phyloP scores from a whole-genome alignment of 208 protist genomes.

The Leishmania aethiopica region DNA sequence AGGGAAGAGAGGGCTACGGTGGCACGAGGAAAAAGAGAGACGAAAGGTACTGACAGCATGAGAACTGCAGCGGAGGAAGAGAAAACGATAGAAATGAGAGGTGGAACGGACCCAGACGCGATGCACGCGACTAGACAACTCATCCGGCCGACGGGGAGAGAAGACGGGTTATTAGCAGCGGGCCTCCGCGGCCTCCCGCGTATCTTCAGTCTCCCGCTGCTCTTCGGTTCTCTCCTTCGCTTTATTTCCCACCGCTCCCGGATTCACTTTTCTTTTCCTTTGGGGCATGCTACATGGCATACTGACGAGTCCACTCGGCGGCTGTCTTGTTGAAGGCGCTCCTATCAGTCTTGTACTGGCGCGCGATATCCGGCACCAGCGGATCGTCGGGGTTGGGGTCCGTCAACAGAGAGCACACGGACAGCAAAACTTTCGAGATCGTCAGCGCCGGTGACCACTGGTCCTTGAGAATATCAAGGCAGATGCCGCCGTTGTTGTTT shows the following conservation, averaged over 20 bases:
- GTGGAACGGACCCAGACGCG: conserved; percentile 13
- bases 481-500: conserved; percentile 97
- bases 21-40: neutral
- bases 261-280: conserved; percentile 50
- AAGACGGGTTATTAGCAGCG: neutral
- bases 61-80: neutral
- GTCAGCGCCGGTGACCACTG: conserved; percentile 97
- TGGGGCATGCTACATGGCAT: conserved; percentile 68
- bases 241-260: conserved; percentile 31
- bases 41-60: neutral
- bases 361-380: conserved; percentile 97
- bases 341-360: conserved; percentile 95
- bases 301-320: conserved; percentile 91
- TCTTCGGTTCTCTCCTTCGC: conserved; percentile 1
- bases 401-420: conserved; percentile 98
- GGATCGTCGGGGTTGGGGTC: conserved; percentile 99
- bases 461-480: conserved; percentile 98
- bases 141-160: neutral
- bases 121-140: conserved; percentile 1
- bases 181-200: neutral
- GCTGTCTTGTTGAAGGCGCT: conserved; percentile 93
- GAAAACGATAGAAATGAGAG: neutral
- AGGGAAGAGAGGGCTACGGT: neutral
- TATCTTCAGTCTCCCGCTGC: conserved; percentile 2
- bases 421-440: conserved; percentile 98